Percentiles rank a stretch among this genome's conserved stretches.
phyloP scores from a whole-genome alignment of 116 monocot genomes.

The Phalaenopsis hybrid region DNA sequence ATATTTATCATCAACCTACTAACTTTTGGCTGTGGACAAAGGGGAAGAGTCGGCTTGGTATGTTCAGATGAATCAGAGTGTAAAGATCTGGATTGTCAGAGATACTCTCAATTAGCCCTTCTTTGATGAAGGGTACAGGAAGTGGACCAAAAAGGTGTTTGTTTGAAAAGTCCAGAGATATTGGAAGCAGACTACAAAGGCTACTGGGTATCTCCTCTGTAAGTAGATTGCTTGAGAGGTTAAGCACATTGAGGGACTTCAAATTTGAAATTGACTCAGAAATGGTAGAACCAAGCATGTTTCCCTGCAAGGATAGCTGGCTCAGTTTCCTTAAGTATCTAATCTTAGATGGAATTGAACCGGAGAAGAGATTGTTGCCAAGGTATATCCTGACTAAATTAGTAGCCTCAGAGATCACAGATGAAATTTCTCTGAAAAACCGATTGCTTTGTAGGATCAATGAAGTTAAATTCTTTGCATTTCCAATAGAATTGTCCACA shows the following conservation, averaged over 20 bases:
- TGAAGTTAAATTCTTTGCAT: slow-evolving; percentile 65
- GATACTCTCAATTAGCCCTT: slow-evolving; percentile 69
- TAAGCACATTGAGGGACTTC: slow-evolving; percentile 75
- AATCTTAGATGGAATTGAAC: slow-evolving; percentile 61
- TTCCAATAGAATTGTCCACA: slow-evolving; percentile 39
- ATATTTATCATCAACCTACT: neutral
- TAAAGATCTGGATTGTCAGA: slow-evolving; percentile 69
- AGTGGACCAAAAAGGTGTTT: slow-evolving; percentile 74
- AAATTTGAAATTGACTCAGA: slow-evolving; percentile 58
- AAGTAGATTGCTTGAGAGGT: slow-evolving; percentile 78
- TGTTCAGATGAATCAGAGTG: slow-evolving; percentile 33
- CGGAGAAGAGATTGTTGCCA: slow-evolving; percentile 60
- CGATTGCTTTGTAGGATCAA: slow-evolving; percentile 62
- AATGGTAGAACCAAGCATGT: slow-evolving; percentile 56
- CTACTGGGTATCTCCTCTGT: slow-evolving; percentile 69
- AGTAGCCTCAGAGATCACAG: slow-evolving; percentile 41
- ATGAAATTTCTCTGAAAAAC: slow-evolving; percentile 53
- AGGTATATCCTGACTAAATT: slow-evolving; percentile 75
- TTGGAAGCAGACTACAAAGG: slow-evolving; percentile 69
- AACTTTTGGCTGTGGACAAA: slow-evolving; percentile 36
- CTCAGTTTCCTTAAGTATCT: slow-evolving; percentile 49
- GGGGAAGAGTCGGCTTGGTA: slow-evolving; percentile 22
- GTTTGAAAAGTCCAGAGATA: slow-evolving; percentile 81
- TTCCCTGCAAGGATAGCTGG: slow-evolving; percentile 66
- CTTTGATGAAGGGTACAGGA: slow-evolving; percentile 61